A percentile compares a stretch with the other conserved stretches of the same genome.
Conservation (phyloP, 352 stramenopile genomes). For the Globisporangium nagaii region DNA sequence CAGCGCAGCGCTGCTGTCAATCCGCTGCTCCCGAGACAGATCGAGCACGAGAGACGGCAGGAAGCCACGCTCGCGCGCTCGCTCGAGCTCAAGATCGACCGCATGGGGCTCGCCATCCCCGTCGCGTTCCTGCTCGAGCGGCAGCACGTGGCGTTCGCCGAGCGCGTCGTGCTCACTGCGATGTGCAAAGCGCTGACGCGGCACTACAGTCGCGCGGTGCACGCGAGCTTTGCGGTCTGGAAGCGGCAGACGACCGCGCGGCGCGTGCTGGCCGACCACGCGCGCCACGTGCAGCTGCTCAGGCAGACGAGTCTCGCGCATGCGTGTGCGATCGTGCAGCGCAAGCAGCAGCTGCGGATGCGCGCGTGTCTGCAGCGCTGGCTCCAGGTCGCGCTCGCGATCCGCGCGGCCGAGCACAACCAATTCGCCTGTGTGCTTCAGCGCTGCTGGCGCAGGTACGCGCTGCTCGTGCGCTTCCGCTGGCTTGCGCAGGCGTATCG, state of each 20-base stretch:
- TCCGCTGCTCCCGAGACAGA: not conserved
- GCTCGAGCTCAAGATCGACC: constrained; percentile 4
- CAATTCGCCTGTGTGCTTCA: constrained; percentile 15
- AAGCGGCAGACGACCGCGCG: constrained; percentile 13
- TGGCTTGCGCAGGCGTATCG: constrained; percentile 16
- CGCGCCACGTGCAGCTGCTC: constrained; percentile 12
- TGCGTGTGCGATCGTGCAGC: constrained; percentile 32
- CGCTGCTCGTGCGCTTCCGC: constrained; percentile 14
- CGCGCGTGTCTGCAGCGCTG: constrained; percentile 7
- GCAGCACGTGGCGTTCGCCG: constrained; percentile 14
- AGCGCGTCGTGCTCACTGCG: constrained; percentile 15
- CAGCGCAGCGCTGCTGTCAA: not conserved
- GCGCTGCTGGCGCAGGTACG: constrained; percentile 19
- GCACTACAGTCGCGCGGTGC: constrained; percentile 9
- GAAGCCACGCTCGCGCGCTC: not conserved
- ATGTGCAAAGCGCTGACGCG: constrained; percentile 10
- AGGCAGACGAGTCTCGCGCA: constrained; percentile 21
- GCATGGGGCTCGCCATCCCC: constrained; percentile 11
- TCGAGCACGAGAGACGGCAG: constrained; percentile 1
- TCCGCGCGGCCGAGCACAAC: constrained; percentile 20
- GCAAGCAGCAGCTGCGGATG: constrained; percentile 14
- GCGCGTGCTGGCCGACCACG: constrained; percentile 18
- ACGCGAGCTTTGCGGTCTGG: constrained; percentile 10
- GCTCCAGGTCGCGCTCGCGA: constrained; percentile 1
- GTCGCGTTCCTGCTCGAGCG: constrained; percentile 19